Base-by-base conservation (phyloP, 495 filamentous ascomycete genomes). In the Daldinia decipiens region DNA sequence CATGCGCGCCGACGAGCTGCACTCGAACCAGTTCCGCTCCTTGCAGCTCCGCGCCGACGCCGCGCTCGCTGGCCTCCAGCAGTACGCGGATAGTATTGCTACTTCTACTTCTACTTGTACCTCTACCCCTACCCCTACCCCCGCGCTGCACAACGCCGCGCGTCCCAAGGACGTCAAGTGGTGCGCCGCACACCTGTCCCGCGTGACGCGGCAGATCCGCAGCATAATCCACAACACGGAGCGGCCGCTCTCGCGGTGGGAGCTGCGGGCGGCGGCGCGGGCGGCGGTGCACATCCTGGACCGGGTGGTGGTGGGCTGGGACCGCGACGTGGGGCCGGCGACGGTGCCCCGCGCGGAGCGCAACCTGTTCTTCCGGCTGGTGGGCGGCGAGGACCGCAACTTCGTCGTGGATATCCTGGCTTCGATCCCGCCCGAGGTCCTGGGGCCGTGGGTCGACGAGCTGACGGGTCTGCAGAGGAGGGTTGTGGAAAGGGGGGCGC, bases 271-370 rank as follows among this genome's bases (percentile, higher is more conserved):
- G 0, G 83, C 82, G 1, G 82, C 80, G 17, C 76, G 72, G 8
- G 76, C 83, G 0, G 72, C 83, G 7, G 74, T 83, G 13, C 73
- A 77, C 61, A 80, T 82, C 15, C 79, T 85, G 31, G 70, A 75
- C 36, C 70, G 75, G n/a, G 79, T 84, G 13, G 79, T 84, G 1
- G 76, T 74, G 43, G 76, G 75, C 43, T 74, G 77, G 43, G 77
- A 78, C 69, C 55, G 62, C 36, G 77, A 79, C 53, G 61, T 76
- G 34, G 72, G 75, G 59, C 55, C 68, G 5, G 58, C 66, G n/a
- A 40, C 47, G 24, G 54, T 58, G 0, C 68, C 71, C 0, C 61
- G 52, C 12, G 72, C 76, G 26, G 68, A 77, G 17, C 70, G 74
- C 3, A 81, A 81, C 52, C 76, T 85, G 3, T 84, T 78, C 68